Conservation (phyloP, 2,329 filamentous ascomycete genomes). For the Clarireedia sp. region DNA sequence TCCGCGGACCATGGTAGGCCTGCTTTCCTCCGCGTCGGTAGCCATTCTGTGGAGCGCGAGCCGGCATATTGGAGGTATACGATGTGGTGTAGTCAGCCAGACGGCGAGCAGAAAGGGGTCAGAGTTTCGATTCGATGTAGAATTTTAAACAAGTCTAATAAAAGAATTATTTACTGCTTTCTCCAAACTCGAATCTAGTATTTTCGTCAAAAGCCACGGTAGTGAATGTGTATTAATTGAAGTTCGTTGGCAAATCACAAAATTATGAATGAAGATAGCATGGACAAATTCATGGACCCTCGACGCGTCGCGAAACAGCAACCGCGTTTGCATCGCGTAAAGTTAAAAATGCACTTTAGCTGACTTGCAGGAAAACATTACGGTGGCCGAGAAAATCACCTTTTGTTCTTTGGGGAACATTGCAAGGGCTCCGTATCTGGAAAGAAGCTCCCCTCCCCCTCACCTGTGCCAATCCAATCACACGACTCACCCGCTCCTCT, state of each 20-base stretch:
- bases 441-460: conserved; percentile 3
- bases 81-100: conserved; percentile 4
- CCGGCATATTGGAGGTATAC: conserved; percentile 40
- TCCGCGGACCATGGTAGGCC: conserved; percentile 60
- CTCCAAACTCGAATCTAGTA: neutral
- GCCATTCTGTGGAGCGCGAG: conserved; percentile 55
- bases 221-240: neutral
- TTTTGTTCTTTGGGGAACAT: neutral
- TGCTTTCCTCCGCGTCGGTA: conserved; percentile 60
- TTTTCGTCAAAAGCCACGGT: neutral
- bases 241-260: conserved; percentile 1
- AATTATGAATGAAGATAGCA: conserved; percentile 1
- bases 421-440: no score
- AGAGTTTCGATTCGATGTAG: conserved; percentile 4
- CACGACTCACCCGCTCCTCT: neutral
- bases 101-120: neutral
- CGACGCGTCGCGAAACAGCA: neutral
- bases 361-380: neutral
- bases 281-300: neutral
- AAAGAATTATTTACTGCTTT: conserved; percentile 21
- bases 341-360: neutral
- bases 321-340: conserved; percentile 7
- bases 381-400: neutral
- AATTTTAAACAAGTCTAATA: conserved; percentile 19
- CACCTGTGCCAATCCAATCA: neutral